A percentile compares a stretch with the other conserved stretches of the same genome.
Evolutionary conservation across 352 stramenopile species (phyloP).

Genomic region (Phytophthora sansomeana): DNA sequence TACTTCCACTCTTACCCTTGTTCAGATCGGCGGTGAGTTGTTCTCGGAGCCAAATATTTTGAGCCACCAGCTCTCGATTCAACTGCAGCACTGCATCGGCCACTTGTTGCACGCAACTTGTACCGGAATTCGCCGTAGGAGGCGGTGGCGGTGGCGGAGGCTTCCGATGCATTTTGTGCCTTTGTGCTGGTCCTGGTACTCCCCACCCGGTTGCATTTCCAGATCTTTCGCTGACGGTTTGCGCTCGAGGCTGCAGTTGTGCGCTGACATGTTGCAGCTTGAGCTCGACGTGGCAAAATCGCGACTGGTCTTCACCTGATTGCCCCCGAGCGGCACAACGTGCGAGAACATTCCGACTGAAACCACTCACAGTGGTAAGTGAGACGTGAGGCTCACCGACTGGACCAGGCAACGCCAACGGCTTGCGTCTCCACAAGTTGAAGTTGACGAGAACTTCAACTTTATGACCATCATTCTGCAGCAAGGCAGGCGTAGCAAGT

Average conservation of each 20-base stretch:
- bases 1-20: slow-evolving; percentile 3
- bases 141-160: slow-evolving; percentile 1
- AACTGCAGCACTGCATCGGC: slow-evolving; percentile 52
- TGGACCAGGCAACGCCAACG: neutral
- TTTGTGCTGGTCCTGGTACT: neutral
- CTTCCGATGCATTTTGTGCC: neutral
- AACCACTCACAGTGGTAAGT: slow-evolving; percentile 13
- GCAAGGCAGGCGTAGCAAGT: too few relatives aligned
- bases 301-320: slow-evolving; percentile 11
- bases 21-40: slow-evolving; percentile 41
- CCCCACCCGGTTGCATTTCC: neutral
- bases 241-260: neutral
- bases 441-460: slow-evolving; percentile 17
- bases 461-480: slow-evolving; percentile 17
- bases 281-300: slow-evolving; percentile 10
- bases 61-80: slow-evolving; percentile 56
- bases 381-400: neutral
- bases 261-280: slow-evolving; percentile 3
- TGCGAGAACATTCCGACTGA: slow-evolving; percentile 23
- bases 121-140: neutral
- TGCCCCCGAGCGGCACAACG: neutral
- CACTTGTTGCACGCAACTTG: slow-evolving; percentile 34
- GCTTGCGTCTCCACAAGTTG: neutral
- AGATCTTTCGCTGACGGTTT: neutral
- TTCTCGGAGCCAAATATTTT: slow-evolving; percentile 58